These are phyloP conservation scores for Amauroascus niger DNA, from an alignment of 2,329 filamentous ascomycete species.

Conservation along the genomic window DNA sequence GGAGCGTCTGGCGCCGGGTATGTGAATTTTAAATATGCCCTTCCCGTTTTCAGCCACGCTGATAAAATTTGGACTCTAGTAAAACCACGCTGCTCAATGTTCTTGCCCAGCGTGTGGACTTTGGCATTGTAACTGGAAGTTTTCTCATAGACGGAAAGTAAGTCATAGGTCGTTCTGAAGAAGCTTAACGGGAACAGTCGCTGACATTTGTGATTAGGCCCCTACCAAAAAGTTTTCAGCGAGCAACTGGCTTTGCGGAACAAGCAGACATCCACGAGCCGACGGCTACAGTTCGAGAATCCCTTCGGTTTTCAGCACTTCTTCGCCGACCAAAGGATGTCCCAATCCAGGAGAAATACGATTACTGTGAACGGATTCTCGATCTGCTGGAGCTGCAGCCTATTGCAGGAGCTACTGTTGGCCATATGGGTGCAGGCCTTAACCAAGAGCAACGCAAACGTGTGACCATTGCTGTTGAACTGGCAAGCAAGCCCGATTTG, in stretches of 20 bases:
- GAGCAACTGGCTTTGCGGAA: constrained; percentile 48
- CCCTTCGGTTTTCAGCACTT: constrained; percentile 55
- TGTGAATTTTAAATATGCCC: constrained; percentile 9
- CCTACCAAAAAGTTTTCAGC: constrained; percentile 42
- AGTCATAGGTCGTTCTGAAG: constrained; percentile 8
- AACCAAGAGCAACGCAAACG: constrained; percentile 59
- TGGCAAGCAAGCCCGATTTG: constrained; percentile 51
- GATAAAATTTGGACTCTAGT: constrained; percentile 21
- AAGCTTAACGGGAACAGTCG: background rate
- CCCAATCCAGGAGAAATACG: constrained; percentile 52
- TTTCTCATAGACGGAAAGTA: constrained; percentile 40
- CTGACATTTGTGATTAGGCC: constrained; percentile 22
- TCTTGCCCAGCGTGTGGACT: constrained; percentile 38
- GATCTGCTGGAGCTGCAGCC: constrained; percentile 58
- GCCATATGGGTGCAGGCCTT: constrained; percentile 49
- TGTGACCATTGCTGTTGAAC: constrained; percentile 54
- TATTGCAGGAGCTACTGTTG: constrained; percentile 57
- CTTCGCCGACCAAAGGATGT: constrained; percentile 53
- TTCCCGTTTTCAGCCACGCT: background rate
- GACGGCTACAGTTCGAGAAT: constrained; percentile 57
- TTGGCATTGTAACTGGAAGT: constrained; percentile 36
- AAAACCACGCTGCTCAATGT: constrained; percentile 43
- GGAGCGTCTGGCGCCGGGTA: constrained; percentile 56
- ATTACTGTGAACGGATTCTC: constrained; percentile 60
- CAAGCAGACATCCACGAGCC: constrained; percentile 60